Percentiles rank a stretch among this genome's conserved stretches.
Conservation (phyloP, 768 basidiomycete species). For the Artomyces pyxidatus region DNA sequence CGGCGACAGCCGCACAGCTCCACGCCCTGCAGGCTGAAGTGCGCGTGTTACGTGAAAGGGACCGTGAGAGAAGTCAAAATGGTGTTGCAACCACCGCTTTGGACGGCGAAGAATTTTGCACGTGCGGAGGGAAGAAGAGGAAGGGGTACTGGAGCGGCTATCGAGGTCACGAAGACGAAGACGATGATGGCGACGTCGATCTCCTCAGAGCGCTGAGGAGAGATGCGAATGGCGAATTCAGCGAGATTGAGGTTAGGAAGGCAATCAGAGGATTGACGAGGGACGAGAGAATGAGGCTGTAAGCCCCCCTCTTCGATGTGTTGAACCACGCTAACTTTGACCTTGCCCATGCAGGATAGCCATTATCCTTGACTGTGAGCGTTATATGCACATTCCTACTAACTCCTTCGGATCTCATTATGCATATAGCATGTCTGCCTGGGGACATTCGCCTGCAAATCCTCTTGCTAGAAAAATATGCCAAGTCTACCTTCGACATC, state of each 20-base stretch:
- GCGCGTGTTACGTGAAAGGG: constrained; percentile 47
- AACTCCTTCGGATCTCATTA: constrained; percentile 5
- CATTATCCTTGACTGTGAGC: constrained; percentile 54
- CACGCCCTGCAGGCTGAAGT: constrained; percentile 83
- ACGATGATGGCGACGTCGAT: constrained; percentile 40
- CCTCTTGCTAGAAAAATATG: constrained; percentile 76
- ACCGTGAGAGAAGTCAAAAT: constrained; percentile 22
- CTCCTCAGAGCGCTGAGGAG: constrained; percentile 42
- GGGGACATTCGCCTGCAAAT: constrained; percentile 84
- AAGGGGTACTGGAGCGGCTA: constrained; percentile 73
- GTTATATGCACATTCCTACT: constrained; percentile 4
- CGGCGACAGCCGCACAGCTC: constrained; percentile 70
- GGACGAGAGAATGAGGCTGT: constrained; percentile 71
- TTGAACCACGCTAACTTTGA: constrained; percentile 6
- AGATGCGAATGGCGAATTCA: constrained; percentile 46
- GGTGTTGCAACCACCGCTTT: constrained; percentile 11
- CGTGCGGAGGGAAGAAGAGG: constrained; percentile 53
- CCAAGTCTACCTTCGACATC: constrained; percentile 75
- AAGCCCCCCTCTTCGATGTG: constrained; percentile 26
- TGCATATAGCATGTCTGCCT: constrained; percentile 56
- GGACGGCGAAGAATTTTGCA: constrained; percentile 27
- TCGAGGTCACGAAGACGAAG: constrained; percentile 38
- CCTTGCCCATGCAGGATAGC: constrained; percentile 34
- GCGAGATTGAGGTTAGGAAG: constrained; percentile 61
- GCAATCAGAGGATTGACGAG: constrained; percentile 52